Base-by-base conservation (phyloP, 371 early-diverging fungal species). In the Sporodiniella umbellata region DNA sequence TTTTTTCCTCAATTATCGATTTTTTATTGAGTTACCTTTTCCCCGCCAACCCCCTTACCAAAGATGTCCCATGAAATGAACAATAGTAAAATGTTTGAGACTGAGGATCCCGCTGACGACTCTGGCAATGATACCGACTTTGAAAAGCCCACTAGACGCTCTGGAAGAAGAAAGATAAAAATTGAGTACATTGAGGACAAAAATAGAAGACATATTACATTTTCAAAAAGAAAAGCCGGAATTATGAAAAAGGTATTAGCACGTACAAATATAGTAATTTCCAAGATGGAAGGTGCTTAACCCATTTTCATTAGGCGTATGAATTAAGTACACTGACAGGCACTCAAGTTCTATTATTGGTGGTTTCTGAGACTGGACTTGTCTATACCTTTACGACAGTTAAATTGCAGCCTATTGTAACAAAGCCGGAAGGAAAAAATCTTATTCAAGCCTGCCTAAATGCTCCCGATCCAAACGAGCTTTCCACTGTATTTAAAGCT, bases 301-400 rank as follows among this genome's bases (percentile, higher is more conserved):
- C 21, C 33, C 2, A 42, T 39, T 18, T 22, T 39, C 2, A 42
- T 3, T 47, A 93, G 88, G 99, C 99, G 3, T 96, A 92, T 60
- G 99, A 99, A 70, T 82, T 99, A 26, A 89, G 89, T 65, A 93
- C 96, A 3, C 73, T 99, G 62, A 99, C 99, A 19, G 98, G 98
- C 43, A 96, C 98, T 3, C 95, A 99, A 67, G 94, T 99, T 31
- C 79, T 99, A 47, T 76, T 99, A 48, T 67, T 99, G 37, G 92
- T 99, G 2, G 98, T 98, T n/a, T 93, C 95, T n/a, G 99, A 96
- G 69, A 96, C 95, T 28, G 98, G 99, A 19, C 87, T 96, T 57
- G 99, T 99, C 12, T 99, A 98, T 72, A 97, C 99, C 2, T 99
- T 96, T 65, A 96, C 99, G 6, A 98, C 99, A 8, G 92, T 94